Evolutionary conservation across 2,329 filamentous ascomycete species (phyloP).

Genomic region (Calonectria honghensis): DNA sequence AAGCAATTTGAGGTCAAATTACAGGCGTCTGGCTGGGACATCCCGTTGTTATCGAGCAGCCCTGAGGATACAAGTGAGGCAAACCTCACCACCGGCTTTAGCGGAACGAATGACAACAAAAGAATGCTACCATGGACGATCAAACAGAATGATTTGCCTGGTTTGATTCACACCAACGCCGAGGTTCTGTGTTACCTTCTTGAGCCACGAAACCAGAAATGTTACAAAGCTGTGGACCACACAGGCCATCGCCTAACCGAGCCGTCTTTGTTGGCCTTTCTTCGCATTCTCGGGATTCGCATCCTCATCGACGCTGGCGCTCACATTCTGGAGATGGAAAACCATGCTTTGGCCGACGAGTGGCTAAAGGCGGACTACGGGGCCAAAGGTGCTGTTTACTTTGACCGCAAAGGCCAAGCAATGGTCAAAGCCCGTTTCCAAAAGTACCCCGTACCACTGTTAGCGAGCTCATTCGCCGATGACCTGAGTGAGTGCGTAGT

Average conservation of each 20-base stretch:
- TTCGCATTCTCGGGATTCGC: slow-evolving; percentile 60
- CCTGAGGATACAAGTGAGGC: neutral
- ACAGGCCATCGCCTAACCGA: slow-evolving; percentile 62
- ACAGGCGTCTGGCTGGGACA: slow-evolving; percentile 80
- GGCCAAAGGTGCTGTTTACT: slow-evolving; percentile 72
- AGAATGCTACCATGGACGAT: slow-evolving; percentile 77
- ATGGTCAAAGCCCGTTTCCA: slow-evolving; percentile 47
- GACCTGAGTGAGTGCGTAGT: slow-evolving; percentile 41
- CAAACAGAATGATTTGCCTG: slow-evolving; percentile 74
- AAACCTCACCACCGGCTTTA: slow-evolving; percentile 79
- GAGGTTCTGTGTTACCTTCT: slow-evolving; percentile 77
- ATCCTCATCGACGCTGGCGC: slow-evolving; percentile 80
- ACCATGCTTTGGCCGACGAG: slow-evolving; percentile 66
- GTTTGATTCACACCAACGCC: slow-evolving; percentile 76
- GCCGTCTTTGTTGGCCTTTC: slow-evolving; percentile 57
- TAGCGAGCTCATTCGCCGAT: slow-evolving; percentile 49
- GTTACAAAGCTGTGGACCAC: slow-evolving; percentile 57
- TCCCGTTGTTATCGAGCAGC: slow-evolving; percentile 66
- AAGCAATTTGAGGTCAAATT: slow-evolving; percentile 79
- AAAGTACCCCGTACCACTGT: slow-evolving; percentile 42
- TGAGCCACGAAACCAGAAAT: slow-evolving; percentile 69
- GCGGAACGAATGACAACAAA: slow-evolving; percentile 81
- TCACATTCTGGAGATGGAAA: slow-evolving; percentile 77
- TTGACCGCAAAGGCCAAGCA: slow-evolving; percentile 57
- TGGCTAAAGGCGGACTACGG: slow-evolving; percentile 70